Evolutionary conservation across 2,329 filamentous ascomycete species (phyloP), one percentile per base, ranked within the genome.

Genomic region (Emmonsia crescens): DNA sequence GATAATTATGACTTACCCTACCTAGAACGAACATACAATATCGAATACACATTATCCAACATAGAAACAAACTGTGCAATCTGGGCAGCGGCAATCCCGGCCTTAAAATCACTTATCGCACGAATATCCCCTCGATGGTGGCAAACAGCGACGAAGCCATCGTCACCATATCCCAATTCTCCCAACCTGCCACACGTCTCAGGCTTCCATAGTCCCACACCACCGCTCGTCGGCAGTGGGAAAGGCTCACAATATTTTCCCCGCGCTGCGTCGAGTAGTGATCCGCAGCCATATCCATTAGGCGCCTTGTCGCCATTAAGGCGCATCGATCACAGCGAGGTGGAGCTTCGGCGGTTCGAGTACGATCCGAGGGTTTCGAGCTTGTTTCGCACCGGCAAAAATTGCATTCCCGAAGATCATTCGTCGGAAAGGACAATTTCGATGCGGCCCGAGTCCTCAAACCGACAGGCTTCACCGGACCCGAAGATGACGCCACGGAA

Each of bases 11-110:
- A 57, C 27, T 42, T 48, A 48, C 9, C 33, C 24, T 8, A 16
- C n/a, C 1, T 16, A 29, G 52, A 46, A 14, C 19, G 29, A 16
- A 21, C 29, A 33, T 58, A 58, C 52, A 36, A 57, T 16, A 31
- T 60, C 8, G 51, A 51, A n/a, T 64, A 49, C 61, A 57, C 40
- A 21, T 60, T 61, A 19, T 60, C 61, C 14, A 49, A 24, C 33
- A 52, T 65, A 27, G 63, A 65, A 59, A 9, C 56, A 21, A 65
- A 61, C 58, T 57, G 61, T 10, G 59, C 44, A 42, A 62, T 65
- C 31, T 62, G 60, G 61, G 60, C 63, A 12, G 61, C 60, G 14
- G 59, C 57, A 19, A 21, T 36, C n/a, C 62, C 62, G 19, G 60
- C 63, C 10, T 38, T 63, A 31, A 65, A 65, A 57, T 31, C 57